These are phyloP conservation scores for Solanum boliviense DNA, from an alignment of 257 asterid genomes.

Conservation along the genomic window DNA sequence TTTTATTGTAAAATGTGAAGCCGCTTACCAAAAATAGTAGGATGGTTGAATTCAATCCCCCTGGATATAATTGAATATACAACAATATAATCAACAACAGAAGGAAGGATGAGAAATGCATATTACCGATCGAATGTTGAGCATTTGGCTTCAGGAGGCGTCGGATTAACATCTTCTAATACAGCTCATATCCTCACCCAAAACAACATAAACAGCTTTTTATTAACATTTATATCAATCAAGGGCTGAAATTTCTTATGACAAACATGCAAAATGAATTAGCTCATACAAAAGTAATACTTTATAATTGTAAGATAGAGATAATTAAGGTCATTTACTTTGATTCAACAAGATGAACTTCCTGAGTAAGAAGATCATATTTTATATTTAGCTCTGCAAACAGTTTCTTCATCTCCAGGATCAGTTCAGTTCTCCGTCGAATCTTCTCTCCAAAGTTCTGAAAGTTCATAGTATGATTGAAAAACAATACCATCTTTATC, in stretches of 20 bases:
- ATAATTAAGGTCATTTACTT: not conserved
- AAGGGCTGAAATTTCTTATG: not conserved
- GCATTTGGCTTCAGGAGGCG: not conserved
- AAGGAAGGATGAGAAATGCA: not conserved
- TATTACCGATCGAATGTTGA: not conserved
- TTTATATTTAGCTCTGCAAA: conserved; percentile 64
- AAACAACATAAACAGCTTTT: not conserved
- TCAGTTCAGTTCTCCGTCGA: conserved; percentile 48
- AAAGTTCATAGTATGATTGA: conserved; percentile 79
- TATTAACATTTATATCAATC: not conserved
- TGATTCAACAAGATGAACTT: conserved; percentile 42
- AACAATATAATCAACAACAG: not conserved
- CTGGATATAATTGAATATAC: too few relatives aligned
- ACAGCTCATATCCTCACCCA: not conserved
- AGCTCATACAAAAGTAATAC: not conserved
- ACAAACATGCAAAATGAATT: not conserved
- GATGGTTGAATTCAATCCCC: too few relatives aligned
- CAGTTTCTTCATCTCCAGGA: conserved; percentile 61
- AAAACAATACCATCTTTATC: conserved; percentile 57
- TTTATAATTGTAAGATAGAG: not conserved
- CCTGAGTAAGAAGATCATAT: conserved; percentile 70
- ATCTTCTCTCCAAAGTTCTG: conserved; percentile 53
- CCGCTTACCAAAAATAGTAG: too few relatives aligned
- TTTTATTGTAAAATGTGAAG: too few relatives aligned
- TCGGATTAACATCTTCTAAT: not conserved